These are phyloP conservation scores for Ophiostoma quercus DNA, from an alignment of 2,329 filamentous ascomycete genomes.

Conservation along the genomic window DNA sequence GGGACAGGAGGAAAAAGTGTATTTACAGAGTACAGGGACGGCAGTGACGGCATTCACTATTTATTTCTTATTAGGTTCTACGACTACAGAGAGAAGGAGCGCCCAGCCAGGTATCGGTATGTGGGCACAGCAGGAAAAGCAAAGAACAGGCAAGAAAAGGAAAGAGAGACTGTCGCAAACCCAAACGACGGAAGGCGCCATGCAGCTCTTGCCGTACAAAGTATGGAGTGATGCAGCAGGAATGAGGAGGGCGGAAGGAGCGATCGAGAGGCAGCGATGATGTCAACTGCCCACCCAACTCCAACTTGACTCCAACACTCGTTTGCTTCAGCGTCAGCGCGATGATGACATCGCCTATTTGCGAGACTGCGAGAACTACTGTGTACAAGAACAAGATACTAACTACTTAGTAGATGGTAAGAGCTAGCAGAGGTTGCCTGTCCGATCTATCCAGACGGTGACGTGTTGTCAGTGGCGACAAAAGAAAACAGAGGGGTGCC, in stretches of 20 bases:
- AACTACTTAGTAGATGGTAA: no score
- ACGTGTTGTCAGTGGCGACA: conserved; percentile 9
- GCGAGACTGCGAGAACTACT: not conserved
- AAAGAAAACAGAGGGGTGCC: not conserved
- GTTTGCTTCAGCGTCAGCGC: not conserved
- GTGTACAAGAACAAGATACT: no score
- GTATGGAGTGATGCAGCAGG: not conserved
- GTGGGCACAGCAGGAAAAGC: conserved; percentile 1
- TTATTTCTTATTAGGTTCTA: not conserved
- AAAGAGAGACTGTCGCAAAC: not conserved
- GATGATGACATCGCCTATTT: not conserved
- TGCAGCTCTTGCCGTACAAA: not conserved
- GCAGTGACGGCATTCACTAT: not conserved
- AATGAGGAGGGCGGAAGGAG: not conserved
- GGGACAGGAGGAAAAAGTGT: not conserved
- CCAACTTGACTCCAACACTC: not conserved
- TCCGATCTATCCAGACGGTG: not conserved
- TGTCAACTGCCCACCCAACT: conserved; percentile 3
- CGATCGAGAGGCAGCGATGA: conserved; percentile 6
- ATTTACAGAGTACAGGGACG: not conserved
- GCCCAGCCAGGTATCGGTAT: conserved; percentile 12
- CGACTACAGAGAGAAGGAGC: not conserved
- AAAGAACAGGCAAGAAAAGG: not conserved
- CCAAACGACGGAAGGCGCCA: conserved; percentile 5
- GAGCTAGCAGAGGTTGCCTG: not conserved